Conservation (phyloP, 305 asterid genomes). For the Rubia balearica region DNA sequence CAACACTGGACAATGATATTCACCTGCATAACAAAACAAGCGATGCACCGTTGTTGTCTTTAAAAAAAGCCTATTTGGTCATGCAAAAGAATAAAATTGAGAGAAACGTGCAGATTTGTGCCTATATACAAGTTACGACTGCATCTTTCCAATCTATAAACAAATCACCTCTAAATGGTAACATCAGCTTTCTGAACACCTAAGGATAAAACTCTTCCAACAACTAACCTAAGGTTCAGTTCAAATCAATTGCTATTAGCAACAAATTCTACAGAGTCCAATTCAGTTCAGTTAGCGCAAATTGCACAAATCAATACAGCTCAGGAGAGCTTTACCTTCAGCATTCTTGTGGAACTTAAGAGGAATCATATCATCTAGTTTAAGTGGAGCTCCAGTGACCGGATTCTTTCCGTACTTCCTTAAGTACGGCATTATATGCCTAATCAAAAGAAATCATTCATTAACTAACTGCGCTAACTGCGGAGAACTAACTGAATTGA, state of each 20-base stretch:
- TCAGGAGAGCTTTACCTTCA: conserved; percentile 46
- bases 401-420: conserved; percentile 93
- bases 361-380: conserved; percentile 68
- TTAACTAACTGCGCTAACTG: background rate
- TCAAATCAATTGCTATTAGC: background rate
- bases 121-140: too few relatives aligned
- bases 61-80: background rate
- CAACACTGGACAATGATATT: conserved; percentile 82
- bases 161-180: background rate
- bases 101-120: background rate
- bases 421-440: conserved; percentile 78
- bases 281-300: background rate
- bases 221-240: background rate
- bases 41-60: conserved; percentile 10
- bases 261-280: background rate
- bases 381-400: conserved; percentile 77
- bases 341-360: conserved; percentile 82
- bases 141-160: background rate
- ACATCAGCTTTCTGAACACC: background rate
- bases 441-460: conserved; percentile 18
- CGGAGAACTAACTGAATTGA: background rate
- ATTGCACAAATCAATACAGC: background rate
- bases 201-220: background rate
- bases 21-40: conserved; percentile 46
- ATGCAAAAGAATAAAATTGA: too few relatives aligned